Conservation (phyloP, 2,329 filamentous ascomycete genomes). For the Rutstroemia sp. region DNA sequence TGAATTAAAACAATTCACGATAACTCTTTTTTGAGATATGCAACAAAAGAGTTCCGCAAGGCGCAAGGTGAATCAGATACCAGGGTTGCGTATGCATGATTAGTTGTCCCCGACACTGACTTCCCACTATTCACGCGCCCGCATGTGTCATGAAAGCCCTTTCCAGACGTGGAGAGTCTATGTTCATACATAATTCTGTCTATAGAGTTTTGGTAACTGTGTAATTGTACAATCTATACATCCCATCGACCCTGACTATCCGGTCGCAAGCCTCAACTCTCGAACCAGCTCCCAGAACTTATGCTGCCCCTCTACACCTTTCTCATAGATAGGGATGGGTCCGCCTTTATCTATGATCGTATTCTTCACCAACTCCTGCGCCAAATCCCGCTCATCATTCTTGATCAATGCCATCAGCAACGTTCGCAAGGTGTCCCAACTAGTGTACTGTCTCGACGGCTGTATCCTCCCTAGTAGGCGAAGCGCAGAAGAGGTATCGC, state of each 20-base stretch:
- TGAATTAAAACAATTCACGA: too few relatives aligned
- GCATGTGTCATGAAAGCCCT: too few relatives aligned
- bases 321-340: constrained; percentile 13
- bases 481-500: constrained; percentile 43
- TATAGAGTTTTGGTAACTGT: too few relatives aligned
- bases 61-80: too few relatives aligned
- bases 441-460: constrained; percentile 10
- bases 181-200: too few relatives aligned
- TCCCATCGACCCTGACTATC: background rate
- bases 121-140: too few relatives aligned
- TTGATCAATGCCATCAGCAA: constrained; percentile 25
- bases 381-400: constrained; percentile 27
- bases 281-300: constrained; percentile 26
- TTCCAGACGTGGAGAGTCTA: too few relatives aligned
- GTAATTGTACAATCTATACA: background rate
- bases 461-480: constrained; percentile 36
- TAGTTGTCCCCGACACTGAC: too few relatives aligned
- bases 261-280: constrained; percentile 14
- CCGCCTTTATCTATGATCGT: constrained; percentile 21
- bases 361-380: constrained; percentile 26
- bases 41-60: too few relatives aligned
- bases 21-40: too few relatives aligned
- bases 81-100: too few relatives aligned
- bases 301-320: constrained; percentile 24
- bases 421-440: constrained; percentile 23